Percentiles rank a stretch among this genome's conserved stretches.
Conservation (phyloP, 108 stramenopile species). For the Stephanodiscus minutulus region DNA sequence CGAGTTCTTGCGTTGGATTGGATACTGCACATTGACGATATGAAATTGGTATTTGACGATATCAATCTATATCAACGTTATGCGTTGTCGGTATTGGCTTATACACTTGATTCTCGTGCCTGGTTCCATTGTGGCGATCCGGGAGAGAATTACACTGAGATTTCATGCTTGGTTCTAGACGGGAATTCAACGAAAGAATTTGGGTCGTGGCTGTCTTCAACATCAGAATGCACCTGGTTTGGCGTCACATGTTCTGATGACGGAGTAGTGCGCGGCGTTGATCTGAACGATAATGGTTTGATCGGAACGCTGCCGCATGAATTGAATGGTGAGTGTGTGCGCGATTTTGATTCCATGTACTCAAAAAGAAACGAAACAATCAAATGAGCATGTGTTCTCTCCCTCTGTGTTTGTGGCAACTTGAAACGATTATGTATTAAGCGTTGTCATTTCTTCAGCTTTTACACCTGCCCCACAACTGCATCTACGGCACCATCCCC, state of each 20-base stretch:
- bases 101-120: slow-evolving; percentile 17
- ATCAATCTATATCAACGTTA: slow-evolving; percentile 25
- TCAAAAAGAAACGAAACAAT: too few species aligned
- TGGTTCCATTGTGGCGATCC: slow-evolving; percentile 15
- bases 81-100: slow-evolving; percentile 27
- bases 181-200: background rate
- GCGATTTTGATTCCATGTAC: too few species aligned
- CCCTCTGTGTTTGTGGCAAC: background rate
- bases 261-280: slow-evolving; percentile 42
- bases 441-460: slow-evolving; percentile 5
- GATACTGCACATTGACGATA: slow-evolving; percentile 26
- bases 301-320: slow-evolving; percentile 18
- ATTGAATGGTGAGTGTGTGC: slow-evolving; percentile 4
- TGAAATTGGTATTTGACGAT: slow-evolving; percentile 9
- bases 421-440: background rate
- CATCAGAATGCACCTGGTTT: slow-evolving; percentile 60
- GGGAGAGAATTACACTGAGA: background rate
- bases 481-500: slow-evolving; percentile 25
- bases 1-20: slow-evolving; percentile 30
- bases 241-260: slow-evolving; percentile 58
- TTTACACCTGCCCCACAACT: background rate
- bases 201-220: slow-evolving; percentile 44
- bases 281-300: slow-evolving; percentile 16
- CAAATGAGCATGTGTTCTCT: background rate
- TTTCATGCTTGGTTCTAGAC: background rate